Evolutionary conservation across 441 rosid genomes (phyloP), one percentile per base, ranked within the genome.

Genomic region (Croton setiger): DNA sequence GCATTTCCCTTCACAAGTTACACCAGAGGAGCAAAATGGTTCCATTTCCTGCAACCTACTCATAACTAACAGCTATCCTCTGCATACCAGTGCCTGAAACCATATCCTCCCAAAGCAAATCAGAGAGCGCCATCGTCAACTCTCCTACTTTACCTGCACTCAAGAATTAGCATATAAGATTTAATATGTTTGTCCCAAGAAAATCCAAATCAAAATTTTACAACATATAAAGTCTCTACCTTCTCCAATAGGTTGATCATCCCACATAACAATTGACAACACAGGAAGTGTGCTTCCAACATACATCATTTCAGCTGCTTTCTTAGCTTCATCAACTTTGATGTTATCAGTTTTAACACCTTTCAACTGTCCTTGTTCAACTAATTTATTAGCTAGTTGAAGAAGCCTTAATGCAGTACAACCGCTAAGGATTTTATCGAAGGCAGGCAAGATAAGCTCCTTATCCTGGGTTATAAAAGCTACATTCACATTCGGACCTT

Each of bases 41-140:
- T 2, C 31, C 31, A 65, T 71, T 3, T 23, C 31, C 1, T 31
- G 39, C 18, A 69, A 66, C 64, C 53, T 78, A 55, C 66, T 13
- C 68, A 10, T 86, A 82, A 7, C 82, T 82, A 68, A 88, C 79
- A 7, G 57, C 49, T 13, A 85, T 14, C 81, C 94, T 85, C 66
- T 67, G 81, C 7, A 70, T 78, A 31, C 72, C 84, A 3, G 82
- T 70, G 36, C 89, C 88, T 11, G 83, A 87, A 36, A 79, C 85
- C 91, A 88, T 88, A 64, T 88, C 94, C 33, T 81, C 79, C 94
- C 94, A 88, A 18, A 88, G 76, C 72, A 86, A 75, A 80, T 85
- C 80, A 5, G 89, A 88, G 12, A 88, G 85, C 35, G 89, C 87
- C 85, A 83, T 81, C 20, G 94, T 86, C 79, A 88, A 52, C 71